A percentile compares a stretch with the other conserved stretches of the same genome.
Evolutionary conservation across 2,329 filamentous ascomycete species (phyloP).

Genomic region (Didymella pinodella): DNA sequence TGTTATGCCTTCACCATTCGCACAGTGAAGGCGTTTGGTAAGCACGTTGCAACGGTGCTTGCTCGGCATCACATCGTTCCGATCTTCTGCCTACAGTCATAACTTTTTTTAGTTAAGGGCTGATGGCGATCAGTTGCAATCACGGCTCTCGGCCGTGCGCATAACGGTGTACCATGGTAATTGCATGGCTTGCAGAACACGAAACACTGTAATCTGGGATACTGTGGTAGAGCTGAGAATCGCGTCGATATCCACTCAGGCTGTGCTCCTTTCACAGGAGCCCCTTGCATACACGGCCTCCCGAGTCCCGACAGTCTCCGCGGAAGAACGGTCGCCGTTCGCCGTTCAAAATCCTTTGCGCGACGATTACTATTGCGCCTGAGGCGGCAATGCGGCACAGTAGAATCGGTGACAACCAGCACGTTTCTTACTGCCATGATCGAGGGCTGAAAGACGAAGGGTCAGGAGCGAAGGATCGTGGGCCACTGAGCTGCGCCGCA

Average conservation of each 20-base stretch:
- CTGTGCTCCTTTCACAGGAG: conserved; percentile 8
- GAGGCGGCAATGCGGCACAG: conserved; percentile 13
- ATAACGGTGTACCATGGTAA: not conserved
- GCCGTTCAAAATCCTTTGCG: conserved; percentile 11
- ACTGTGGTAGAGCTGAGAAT: not conserved
- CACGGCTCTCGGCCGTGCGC: not conserved
- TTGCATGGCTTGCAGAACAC: conserved; percentile 1
- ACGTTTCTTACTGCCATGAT: not conserved
- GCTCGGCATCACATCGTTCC: conserved; percentile 12
- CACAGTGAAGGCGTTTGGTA: not conserved
- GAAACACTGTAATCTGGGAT: not conserved
- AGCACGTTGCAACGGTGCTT: not conserved
- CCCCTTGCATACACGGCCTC: conserved; percentile 5
- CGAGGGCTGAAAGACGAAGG: not conserved
- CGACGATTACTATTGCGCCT: not conserved
- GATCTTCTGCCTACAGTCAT: not conserved
- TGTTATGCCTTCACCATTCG: not conserved
- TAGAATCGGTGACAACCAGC: conserved; percentile 4
- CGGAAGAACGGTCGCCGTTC: not conserved
- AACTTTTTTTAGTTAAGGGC: not conserved
- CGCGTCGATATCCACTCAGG: not conserved
- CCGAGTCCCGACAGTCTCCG: not conserved
- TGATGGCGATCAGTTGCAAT: not conserved
- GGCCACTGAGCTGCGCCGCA: conserved; percentile 12
- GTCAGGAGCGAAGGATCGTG: conserved; percentile 1